A percentile compares a stretch with the other conserved stretches of the same genome.
These are phyloP conservation scores for Rhodocollybia butyracea DNA, from an alignment of 768 basidiomycete species.

Conservation along the genomic window DNA sequence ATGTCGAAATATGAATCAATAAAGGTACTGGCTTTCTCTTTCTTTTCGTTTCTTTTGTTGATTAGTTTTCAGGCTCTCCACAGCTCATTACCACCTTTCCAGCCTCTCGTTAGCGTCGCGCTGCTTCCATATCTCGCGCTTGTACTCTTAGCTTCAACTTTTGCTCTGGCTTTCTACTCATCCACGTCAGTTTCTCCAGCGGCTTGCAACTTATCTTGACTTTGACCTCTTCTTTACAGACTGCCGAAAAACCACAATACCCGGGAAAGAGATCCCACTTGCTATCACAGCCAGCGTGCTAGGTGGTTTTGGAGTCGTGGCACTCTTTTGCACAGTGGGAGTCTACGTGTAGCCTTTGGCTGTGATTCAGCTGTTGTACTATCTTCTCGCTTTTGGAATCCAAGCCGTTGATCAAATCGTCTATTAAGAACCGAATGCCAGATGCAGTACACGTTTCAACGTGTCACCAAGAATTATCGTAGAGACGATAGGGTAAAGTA, in stretches of 20 bases:
- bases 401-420: no score
- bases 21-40: slow-evolving; percentile 35
- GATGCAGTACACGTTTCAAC: no score
- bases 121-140: slow-evolving; percentile 76
- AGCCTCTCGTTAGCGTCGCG: slow-evolving; percentile 62
- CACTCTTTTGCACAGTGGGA: slow-evolving; percentile 82
- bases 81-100: slow-evolving; percentile 63
- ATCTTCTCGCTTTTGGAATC: no score
- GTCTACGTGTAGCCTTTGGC: slow-evolving; percentile 65
- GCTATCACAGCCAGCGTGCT: slow-evolving; percentile 73
- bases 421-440: no score
- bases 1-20: slow-evolving; percentile 47
- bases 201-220: not conserved
- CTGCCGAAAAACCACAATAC: slow-evolving; percentile 67
- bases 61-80: slow-evolving; percentile 47
- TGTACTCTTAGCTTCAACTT: slow-evolving; percentile 68
- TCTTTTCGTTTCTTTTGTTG: not conserved
- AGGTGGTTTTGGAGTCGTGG: slow-evolving; percentile 86
- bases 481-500: no score
- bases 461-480: no score
- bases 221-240: slow-evolving; percentile 36
- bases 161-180: slow-evolving; percentile 87
- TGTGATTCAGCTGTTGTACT: no score
- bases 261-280: slow-evolving; percentile 66
- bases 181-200: slow-evolving; percentile 58